phyloP scores from a whole-genome alignment of 1,139 yeast genomes.

The Wickerhamomyces sp. region DNA sequence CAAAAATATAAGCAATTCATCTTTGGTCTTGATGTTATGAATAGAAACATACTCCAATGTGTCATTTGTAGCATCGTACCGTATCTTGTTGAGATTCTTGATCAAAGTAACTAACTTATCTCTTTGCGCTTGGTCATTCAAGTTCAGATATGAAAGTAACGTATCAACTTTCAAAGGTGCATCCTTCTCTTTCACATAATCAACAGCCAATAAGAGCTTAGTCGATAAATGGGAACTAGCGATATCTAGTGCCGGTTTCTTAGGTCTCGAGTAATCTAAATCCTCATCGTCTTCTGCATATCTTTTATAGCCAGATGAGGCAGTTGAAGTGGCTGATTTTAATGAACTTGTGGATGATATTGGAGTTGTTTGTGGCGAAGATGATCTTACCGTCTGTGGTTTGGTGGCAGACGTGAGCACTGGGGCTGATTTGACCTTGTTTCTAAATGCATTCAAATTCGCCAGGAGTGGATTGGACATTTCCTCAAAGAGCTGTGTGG shows the following conservation, averaged over 20 bases:
- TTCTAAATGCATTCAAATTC: constrained; percentile 57
- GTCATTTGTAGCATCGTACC: constrained; percentile 50
- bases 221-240: constrained; percentile 70
- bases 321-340: constrained; percentile 9
- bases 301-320: constrained; percentile 9
- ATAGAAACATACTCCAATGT: constrained; percentile 84
- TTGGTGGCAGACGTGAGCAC: constrained; percentile 43
- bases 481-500: too few species aligned
- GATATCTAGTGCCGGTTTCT: constrained; percentile 30
- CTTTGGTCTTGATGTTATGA: constrained; percentile 79
- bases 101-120: constrained; percentile 59
- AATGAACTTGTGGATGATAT: constrained; percentile 13
- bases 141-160: constrained; percentile 51
- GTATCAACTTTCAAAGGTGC: constrained; percentile 61
- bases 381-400: constrained; percentile 18
- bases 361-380: constrained; percentile 6
- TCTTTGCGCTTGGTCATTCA: constrained; percentile 30
- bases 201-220: constrained; percentile 82
- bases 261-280: constrained; percentile 24
- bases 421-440: constrained; percentile 52
- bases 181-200: constrained; percentile 67
- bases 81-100: constrained; percentile 69
- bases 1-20: constrained; percentile 68
- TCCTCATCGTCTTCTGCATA: constrained; percentile 22
- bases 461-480: constrained; percentile 38